Evolutionary conservation across 116 monocot genomes (phyloP).

Genomic region (Papilionanthe hybrid): DNA sequence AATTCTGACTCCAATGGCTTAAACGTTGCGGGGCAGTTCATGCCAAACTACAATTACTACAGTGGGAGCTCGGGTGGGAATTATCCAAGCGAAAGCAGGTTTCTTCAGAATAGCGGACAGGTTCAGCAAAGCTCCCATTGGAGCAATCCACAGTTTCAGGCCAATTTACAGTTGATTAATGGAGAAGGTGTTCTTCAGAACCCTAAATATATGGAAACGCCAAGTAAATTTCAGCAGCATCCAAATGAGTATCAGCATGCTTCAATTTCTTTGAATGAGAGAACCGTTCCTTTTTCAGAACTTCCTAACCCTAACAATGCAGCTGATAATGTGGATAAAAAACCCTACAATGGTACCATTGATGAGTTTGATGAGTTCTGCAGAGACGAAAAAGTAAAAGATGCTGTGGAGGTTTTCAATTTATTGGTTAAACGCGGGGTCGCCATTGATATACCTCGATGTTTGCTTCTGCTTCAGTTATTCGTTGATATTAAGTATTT

Average conservation of each 20-base stretch:
- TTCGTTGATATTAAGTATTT: conserved; percentile 61
- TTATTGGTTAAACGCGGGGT: conserved; percentile 46
- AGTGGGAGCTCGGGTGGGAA: background rate
- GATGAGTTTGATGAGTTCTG: conserved; percentile 63
- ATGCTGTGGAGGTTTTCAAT: conserved; percentile 55
- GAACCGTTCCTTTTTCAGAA: background rate
- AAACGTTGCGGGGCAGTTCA: background rate
- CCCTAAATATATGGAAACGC: background rate
- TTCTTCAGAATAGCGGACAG: background rate
- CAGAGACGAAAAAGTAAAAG: conserved; percentile 55
- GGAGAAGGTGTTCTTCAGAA: background rate
- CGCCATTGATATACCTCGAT: conserved; percentile 41
- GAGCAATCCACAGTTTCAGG: background rate
- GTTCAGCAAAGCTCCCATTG: background rate
- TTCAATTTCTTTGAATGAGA: conserved; percentile 2
- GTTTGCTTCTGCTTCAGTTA: conserved; percentile 46
- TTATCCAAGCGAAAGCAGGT: background rate
- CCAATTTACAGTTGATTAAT: background rate
- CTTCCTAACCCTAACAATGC: background rate
- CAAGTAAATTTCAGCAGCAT: conserved; percentile 4
- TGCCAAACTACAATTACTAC: background rate
- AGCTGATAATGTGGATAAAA: conserved; percentile 17
- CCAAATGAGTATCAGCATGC: conserved; percentile 3
- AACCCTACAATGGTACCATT: conserved; percentile 29
- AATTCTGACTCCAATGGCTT: background rate